A percentile compares a stretch with the other conserved stretches of the same genome.
phyloP scores from a whole-genome alignment of 441 rosid genomes.

The Arabidopsis hybrid region DNA sequence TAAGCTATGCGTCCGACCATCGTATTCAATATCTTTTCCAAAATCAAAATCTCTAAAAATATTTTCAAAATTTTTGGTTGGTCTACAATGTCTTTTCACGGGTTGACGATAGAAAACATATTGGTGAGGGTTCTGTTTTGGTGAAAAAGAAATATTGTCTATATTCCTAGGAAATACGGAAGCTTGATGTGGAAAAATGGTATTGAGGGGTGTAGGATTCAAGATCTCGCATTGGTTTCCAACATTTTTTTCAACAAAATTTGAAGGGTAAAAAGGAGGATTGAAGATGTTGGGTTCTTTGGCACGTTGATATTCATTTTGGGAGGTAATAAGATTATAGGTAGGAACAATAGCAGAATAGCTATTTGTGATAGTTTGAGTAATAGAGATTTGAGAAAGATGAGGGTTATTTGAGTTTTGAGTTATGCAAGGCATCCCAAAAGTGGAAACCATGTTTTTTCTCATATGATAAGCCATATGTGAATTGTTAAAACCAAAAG shows the following conservation, averaged over 20 bases:
- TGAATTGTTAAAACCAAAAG: slow-evolving; percentile 19
- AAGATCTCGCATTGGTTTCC: slow-evolving; percentile 1
- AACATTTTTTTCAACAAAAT: neutral
- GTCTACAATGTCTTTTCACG: neutral
- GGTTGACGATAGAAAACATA: neutral
- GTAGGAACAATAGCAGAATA: slow-evolving; percentile 27
- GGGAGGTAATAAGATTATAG: neutral
- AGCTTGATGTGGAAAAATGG: slow-evolving; percentile 4
- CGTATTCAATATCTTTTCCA: slow-evolving; percentile 1
- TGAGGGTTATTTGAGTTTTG: slow-evolving; percentile 16
- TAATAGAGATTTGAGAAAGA: slow-evolving; percentile 26
- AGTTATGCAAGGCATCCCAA: neutral
- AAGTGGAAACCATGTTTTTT: slow-evolving; percentile 8
- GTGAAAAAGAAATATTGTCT: slow-evolving; percentile 9
- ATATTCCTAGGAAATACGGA: neutral
- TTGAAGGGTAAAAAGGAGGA: slow-evolving; percentile 11
- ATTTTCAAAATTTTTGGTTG: neutral
- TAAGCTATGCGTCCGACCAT: slow-evolving; percentile 43
- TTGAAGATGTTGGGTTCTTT: neutral
- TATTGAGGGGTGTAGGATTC: slow-evolving; percentile 28
- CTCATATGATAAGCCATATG: slow-evolving; percentile 9
- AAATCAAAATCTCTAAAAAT: neutral
- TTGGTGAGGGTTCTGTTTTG: slow-evolving; percentile 2
- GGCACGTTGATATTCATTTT: slow-evolving; percentile 12
- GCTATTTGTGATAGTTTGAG: slow-evolving; percentile 32